Conservation (phyloP, 352 stramenopile genomes). For the Phytophthora kernoviae region DNA sequence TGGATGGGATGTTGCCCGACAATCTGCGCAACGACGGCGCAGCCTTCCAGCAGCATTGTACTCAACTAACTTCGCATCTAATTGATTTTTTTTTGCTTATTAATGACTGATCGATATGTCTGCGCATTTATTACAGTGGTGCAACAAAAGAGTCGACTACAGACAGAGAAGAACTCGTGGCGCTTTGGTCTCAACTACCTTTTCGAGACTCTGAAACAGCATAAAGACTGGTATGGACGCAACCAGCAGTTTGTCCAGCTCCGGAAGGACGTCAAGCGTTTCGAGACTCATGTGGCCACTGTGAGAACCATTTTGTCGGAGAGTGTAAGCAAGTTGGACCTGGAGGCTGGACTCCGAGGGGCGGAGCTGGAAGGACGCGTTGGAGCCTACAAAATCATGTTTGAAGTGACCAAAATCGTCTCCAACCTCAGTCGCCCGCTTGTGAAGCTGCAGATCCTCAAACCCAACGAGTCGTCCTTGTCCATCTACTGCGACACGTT, state of each 20-base stretch:
- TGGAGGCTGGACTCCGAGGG: slow-evolving; percentile 81
- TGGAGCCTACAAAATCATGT: slow-evolving; percentile 89
- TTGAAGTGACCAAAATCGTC: slow-evolving; percentile 89
- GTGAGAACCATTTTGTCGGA: slow-evolving; percentile 77
- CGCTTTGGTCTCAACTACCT: slow-evolving; percentile 89
- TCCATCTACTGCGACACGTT: slow-evolving; percentile 91
- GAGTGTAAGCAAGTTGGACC: slow-evolving; percentile 83
- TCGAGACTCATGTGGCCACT: slow-evolving; percentile 76
- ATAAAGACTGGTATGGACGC: slow-evolving; percentile 88
- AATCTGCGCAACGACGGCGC: slow-evolving; percentile 78
- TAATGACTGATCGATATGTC: no score
- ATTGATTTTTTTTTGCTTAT: background rate
- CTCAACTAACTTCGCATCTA: background rate
- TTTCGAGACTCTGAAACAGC: slow-evolving; percentile 89
- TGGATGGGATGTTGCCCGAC: slow-evolving; percentile 88
- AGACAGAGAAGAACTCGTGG: slow-evolving; percentile 88
- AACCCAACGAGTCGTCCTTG: slow-evolving; percentile 84
- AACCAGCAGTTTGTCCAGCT: slow-evolving; percentile 91
- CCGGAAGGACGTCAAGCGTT: slow-evolving; percentile 80
- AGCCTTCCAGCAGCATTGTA: slow-evolving; percentile 79
- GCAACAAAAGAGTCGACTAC: slow-evolving; percentile 75
- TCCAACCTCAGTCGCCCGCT: slow-evolving; percentile 83
- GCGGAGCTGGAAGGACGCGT: slow-evolving; percentile 86
- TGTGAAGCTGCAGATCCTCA: slow-evolving; percentile 88
- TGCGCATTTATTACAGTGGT: slow-evolving; percentile 45